These are phyloP conservation scores for Mariannaea elegans DNA, from an alignment of 2,329 filamentous ascomycete genomes.

Conservation along the genomic window DNA sequence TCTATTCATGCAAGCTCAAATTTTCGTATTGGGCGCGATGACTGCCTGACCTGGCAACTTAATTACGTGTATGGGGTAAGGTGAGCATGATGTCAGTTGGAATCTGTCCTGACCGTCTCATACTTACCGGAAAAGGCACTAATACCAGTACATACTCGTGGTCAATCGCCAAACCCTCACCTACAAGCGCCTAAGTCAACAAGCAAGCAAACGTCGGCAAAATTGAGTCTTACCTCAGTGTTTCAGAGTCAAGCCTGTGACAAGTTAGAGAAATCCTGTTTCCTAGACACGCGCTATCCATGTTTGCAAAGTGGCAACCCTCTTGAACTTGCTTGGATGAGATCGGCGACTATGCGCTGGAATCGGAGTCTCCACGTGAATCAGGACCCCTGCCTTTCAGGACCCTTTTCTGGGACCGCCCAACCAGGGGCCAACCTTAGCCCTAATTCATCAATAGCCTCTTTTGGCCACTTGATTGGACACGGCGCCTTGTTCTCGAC, in stretches of 20 bases:
- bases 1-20: too few relatives aligned
- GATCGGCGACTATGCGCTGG: conserved; percentile 30
- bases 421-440: conserved; percentile 15
- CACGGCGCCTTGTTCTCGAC: conserved; percentile 12
- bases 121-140: too few relatives aligned
- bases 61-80: too few relatives aligned
- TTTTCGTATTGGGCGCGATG: too few relatives aligned
- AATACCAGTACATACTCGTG: too few relatives aligned
- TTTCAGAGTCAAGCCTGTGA: conserved; percentile 33
- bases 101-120: too few relatives aligned
- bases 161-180: too few relatives aligned
- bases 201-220: not conserved
- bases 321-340: conserved; percentile 29
- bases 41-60: too few relatives aligned
- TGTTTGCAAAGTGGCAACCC: conserved; percentile 26
- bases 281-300: conserved; percentile 20
- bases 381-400: conserved; percentile 21
- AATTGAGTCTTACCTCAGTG: conserved; percentile 1
- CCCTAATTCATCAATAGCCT: conserved; percentile 17
- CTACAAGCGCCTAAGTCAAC: too few relatives aligned
- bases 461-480: conserved; percentile 33
- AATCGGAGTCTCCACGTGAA: conserved; percentile 20
- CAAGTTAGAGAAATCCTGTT: conserved; percentile 35
- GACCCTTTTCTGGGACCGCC: conserved; percentile 11
- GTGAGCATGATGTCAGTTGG: too few relatives aligned